Conservation (phyloP, 768 basidiomycete species). For the Mycena leptocephala region DNA sequence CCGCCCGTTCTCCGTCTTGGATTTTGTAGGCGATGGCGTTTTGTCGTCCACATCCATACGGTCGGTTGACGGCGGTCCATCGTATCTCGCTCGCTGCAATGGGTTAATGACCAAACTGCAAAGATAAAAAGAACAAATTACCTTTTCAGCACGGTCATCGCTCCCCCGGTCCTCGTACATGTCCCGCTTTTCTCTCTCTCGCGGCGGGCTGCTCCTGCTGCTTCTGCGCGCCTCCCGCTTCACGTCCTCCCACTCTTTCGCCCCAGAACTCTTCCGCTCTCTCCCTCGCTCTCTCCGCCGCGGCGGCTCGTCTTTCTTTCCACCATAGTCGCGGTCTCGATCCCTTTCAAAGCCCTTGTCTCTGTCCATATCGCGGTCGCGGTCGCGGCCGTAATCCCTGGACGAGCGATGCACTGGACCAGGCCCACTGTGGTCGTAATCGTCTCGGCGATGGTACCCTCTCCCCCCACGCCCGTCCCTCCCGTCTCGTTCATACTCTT, state of each 20-base stretch:
- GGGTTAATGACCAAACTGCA: slow-evolving; percentile 31
- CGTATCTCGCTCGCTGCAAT: slow-evolving; percentile 69
- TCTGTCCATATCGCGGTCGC: slow-evolving; percentile 58
- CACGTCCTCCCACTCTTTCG: slow-evolving; percentile 61
- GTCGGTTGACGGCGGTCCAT: slow-evolving; percentile 51
- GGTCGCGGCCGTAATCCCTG: slow-evolving; percentile 46
- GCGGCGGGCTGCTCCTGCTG: slow-evolving; percentile 58
- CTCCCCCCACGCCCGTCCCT: slow-evolving; percentile 40
- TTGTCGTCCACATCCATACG: slow-evolving; percentile 62
- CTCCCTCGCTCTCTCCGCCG: slow-evolving; percentile 55
- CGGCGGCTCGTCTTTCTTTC: slow-evolving; percentile 58
- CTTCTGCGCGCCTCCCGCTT: slow-evolving; percentile 70
- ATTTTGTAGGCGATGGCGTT: slow-evolving; percentile 47
- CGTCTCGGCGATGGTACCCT: slow-evolving; percentile 40
- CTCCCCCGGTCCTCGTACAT: slow-evolving; percentile 64
- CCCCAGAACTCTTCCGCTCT: slow-evolving; percentile 59
- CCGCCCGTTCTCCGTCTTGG: slow-evolving; percentile 50
- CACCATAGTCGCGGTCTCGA: slow-evolving; percentile 51
- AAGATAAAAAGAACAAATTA: slow-evolving; percentile 40
- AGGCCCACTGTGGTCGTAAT: slow-evolving; percentile 38
- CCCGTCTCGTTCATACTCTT: slow-evolving; percentile 49
- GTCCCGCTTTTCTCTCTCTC: slow-evolving; percentile 69
- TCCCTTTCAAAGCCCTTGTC: slow-evolving; percentile 56
- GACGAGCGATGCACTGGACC: slow-evolving; percentile 47
- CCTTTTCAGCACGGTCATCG: slow-evolving; percentile 80